A percentile compares a stretch with the other conserved stretches of the same genome.
These are phyloP conservation scores for Macrolepiota fuliginosa DNA, from an alignment of 768 basidiomycete species.

Conservation along the genomic window DNA sequence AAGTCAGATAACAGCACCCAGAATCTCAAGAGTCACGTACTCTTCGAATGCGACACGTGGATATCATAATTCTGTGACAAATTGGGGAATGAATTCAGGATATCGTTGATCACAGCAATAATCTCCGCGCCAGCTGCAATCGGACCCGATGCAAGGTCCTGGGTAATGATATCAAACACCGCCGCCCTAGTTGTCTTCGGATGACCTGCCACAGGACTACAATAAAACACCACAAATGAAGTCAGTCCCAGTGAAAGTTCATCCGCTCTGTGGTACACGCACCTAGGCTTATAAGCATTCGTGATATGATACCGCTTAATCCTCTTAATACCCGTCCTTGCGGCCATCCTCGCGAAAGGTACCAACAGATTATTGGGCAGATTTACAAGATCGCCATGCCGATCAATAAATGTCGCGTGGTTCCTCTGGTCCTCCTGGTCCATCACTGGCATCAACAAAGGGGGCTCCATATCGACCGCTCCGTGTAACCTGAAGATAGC, in stretches of 20 bases:
- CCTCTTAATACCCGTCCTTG: conserved; percentile 55
- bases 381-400: conserved; percentile 72
- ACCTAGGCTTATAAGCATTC: conserved; percentile 72
- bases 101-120: conserved; percentile 64
- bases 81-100: conserved; percentile 71
- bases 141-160: conserved; percentile 61
- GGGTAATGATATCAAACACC: conserved; percentile 81
- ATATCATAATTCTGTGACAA: conserved; percentile 68
- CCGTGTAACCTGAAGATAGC: conserved; percentile 87
- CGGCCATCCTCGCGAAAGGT: conserved; percentile 84
- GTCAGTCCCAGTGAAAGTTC: neutral
- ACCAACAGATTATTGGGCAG: conserved; percentile 71
- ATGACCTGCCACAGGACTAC: conserved; percentile 67
- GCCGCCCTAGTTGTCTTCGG: conserved; percentile 73
- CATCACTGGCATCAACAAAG: conserved; percentile 74
- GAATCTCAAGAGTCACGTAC: conserved; percentile 36
- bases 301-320: conserved; percentile 85
- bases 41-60: conserved; percentile 73
- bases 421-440: conserved; percentile 61
- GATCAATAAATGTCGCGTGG: conserved; percentile 75
- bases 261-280: conserved; percentile 15
- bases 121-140: conserved; percentile 73
- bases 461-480: conserved; percentile 84
- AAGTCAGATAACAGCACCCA: conserved; percentile 1
- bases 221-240: neutral